These are phyloP conservation scores for Lithohypha guttulata DNA, from an alignment of 2,329 filamentous ascomycete genomes.

Conservation along the genomic window DNA sequence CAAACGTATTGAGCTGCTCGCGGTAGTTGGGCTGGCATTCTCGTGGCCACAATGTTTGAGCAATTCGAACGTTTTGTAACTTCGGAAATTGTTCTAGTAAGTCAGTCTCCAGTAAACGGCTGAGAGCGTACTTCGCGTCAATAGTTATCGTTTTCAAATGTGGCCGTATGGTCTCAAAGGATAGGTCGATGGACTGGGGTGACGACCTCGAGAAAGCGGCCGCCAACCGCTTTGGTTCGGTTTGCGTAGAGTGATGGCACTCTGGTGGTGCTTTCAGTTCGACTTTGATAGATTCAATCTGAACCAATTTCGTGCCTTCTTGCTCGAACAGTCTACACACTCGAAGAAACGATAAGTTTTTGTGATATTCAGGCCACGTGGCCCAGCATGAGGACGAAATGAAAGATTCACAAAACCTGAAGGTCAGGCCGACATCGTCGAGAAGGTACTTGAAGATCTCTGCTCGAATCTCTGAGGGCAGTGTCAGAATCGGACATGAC, in stretches of 20 bases:
- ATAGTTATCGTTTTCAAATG: constrained; percentile 1
- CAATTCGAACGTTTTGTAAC: constrained; percentile 2
- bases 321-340: constrained; percentile 5
- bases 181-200: constrained; percentile 1
- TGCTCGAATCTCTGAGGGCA: constrained; percentile 5
- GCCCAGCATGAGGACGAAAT: constrained; percentile 3
- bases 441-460: constrained; percentile 7
- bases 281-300: constrained; percentile 1
- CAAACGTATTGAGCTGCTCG: background rate
- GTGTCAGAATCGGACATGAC: constrained; percentile 1
- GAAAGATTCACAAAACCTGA: constrained; percentile 5
- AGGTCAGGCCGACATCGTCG: constrained; percentile 5
- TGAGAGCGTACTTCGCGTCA: constrained; percentile 2
- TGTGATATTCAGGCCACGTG: constrained; percentile 4
- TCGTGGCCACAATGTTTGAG: constrained; percentile 5
- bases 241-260: background rate
- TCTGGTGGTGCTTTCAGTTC: background rate
- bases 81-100: constrained; percentile 5
- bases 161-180: constrained; percentile 1
- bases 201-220: background rate
- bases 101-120: background rate
- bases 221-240: background rate
- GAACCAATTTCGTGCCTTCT: constrained; percentile 3
- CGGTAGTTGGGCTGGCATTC: background rate
- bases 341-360: constrained; percentile 7